A percentile compares a stretch with the other conserved stretches of the same genome.
phyloP scores from a whole-genome alignment of 179 eudicot species.

The Sideroxylon spinosum region DNA sequence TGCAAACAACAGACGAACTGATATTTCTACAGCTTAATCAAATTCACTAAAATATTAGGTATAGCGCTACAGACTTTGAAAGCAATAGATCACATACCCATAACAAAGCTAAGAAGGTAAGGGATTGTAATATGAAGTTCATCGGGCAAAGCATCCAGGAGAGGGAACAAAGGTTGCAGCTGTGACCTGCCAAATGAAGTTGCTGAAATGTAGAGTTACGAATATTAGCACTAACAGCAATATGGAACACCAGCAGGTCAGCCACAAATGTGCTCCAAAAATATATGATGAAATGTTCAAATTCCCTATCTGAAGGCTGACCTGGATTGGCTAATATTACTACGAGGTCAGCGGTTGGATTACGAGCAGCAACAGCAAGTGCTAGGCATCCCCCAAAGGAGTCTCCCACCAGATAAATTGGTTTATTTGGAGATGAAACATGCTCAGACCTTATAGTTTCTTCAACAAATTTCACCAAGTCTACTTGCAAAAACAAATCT shows the following conservation, averaged over 20 bases:
- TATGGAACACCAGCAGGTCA: background rate
- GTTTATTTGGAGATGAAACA: slow-evolving; percentile 61
- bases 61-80: background rate
- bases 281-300: no score
- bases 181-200: slow-evolving; percentile 66
- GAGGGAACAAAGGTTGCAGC: slow-evolving; percentile 57
- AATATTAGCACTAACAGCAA: slow-evolving; percentile 11
- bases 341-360: slow-evolving; percentile 66
- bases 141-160: slow-evolving; percentile 55
- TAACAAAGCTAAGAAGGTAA: slow-evolving; percentile 54
- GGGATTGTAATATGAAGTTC: slow-evolving; percentile 58
- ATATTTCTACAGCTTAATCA: background rate
- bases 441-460: slow-evolving; percentile 52
- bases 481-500: slow-evolving; percentile 35
- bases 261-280: background rate
- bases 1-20: slow-evolving; percentile 5
- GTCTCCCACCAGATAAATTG: slow-evolving; percentile 83
- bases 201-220: slow-evolving; percentile 40
- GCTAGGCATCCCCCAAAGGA: slow-evolving; percentile 86
- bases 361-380: slow-evolving; percentile 75
- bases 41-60: background rate
- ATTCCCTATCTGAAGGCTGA: slow-evolving; percentile 23
- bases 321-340: slow-evolving; percentile 82
- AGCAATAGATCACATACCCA: slow-evolving; percentile 24
- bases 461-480: slow-evolving; percentile 61